Conservation (phyloP, 208 protist genomes). For the Leishmania martiniquensis region DNA sequence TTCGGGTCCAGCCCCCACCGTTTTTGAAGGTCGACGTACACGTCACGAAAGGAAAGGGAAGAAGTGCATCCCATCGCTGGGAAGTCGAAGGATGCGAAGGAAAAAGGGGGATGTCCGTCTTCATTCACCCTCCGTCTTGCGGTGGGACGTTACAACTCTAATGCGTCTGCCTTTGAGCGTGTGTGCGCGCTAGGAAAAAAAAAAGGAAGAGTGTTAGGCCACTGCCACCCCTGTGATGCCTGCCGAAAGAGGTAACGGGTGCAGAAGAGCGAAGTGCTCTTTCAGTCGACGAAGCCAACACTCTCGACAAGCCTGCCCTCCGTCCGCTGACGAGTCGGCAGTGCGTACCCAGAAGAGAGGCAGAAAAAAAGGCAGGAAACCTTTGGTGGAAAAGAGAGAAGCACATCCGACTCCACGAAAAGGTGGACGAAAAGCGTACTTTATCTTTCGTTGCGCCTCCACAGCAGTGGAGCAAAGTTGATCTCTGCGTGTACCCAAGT, state of each 20-base stretch:
- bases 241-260: not conserved
- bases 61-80: slow-evolving; percentile 29
- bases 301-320: not conserved
- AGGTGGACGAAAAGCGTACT: not conserved
- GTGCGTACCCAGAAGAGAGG: not conserved
- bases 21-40: slow-evolving; percentile 20
- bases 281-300: not conserved
- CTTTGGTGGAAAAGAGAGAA: not conserved
- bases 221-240: not conserved
- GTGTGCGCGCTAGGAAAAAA: not conserved
- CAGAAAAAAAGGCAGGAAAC: not conserved
- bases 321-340: not conserved
- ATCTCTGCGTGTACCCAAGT: not conserved
- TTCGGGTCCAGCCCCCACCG: slow-evolving; percentile 20
- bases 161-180: not conserved
- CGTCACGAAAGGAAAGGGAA: slow-evolving; percentile 25
- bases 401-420: not conserved
- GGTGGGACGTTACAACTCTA: not conserved
- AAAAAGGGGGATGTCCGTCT: not conserved
- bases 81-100: not conserved
- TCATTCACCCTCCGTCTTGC: not conserved
- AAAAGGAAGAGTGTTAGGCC: not conserved
- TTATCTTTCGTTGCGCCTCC: not conserved
- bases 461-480: not conserved
- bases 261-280: not conserved